Evolutionary conservation across 1,284 basidiomycete species (phyloP), one percentile per base, ranked within the genome.

Genomic region (Phlebopus sp.): DNA sequence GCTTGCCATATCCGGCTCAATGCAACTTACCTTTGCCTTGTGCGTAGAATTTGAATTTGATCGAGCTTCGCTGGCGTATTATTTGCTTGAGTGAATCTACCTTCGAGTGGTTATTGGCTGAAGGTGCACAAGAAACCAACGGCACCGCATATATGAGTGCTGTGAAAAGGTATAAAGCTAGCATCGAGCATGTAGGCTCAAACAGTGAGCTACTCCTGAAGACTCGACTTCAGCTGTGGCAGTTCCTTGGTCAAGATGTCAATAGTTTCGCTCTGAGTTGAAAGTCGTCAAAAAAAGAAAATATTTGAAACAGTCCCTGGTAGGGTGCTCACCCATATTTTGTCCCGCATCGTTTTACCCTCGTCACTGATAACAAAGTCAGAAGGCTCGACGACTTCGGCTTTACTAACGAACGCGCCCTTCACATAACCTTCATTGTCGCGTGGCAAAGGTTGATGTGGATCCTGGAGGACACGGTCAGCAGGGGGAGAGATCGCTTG

Each of bases 341-440:
- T 63, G 11, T 74, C 67, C 54, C 78, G 70, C 14, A 66, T 59
- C 18, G 54, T 54, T 51, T 58, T 56, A 0, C 78, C 79, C 18
- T 72, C 64, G 10, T 70, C 56, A 19, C 72, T 69, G 2, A 78
- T 49, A 1, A 74, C 69, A 46, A 68, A 75, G 56, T 79, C 74
- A 25, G 75, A 72, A 2, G 73, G 68, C 46, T 78, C 73, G 6
- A 49, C 44, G 2, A 75, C 55, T 1, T 53, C 21, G 10, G 58
- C 52, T 0, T 40, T 35, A 18, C 52, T 57, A 3, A 76, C 42
- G 46, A 64, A 78, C 9, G 59, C 68, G 1, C 75, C 77, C 13
- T 66, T 65, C 52, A 77, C 49, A 31, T 51, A 51, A n/a, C 64
- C 66, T 15, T 67, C 64, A 9, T 53, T 17, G 6, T 54, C 45